A percentile compares a stretch with the other conserved stretches of the same genome.
Conservation (phyloP, 257 asterid genomes). For the Ligustrum vulgare region DNA sequence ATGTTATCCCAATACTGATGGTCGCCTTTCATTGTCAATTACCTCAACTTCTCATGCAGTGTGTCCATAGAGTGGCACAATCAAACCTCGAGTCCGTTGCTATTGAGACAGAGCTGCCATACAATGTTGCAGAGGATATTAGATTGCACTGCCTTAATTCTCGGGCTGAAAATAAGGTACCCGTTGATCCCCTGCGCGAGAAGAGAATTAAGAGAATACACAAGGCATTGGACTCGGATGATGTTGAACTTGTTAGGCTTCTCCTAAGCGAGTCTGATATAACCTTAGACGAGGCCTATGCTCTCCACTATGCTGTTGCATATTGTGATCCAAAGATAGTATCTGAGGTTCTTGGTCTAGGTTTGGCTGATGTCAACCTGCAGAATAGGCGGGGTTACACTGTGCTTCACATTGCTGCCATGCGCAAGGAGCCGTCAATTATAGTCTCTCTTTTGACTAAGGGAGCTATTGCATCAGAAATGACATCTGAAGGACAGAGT, state of each 20-base stretch:
- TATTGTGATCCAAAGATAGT: conserved; percentile 75
- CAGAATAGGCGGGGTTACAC: conserved; percentile 48
- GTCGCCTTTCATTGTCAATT: conserved; percentile 58
- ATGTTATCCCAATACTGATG: conserved; percentile 53
- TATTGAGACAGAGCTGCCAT: conserved; percentile 58
- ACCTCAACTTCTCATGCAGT: conserved; percentile 49
- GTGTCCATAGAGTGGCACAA: conserved; percentile 49
- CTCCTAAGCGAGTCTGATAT: conserved; percentile 61
- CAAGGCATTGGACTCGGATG: conserved; percentile 73
- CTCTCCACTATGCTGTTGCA: conserved; percentile 72
- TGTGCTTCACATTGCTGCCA: conserved; percentile 67
- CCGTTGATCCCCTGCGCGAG: conserved; percentile 39
- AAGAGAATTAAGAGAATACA: conserved; percentile 57
- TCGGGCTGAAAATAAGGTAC: conserved; percentile 31
- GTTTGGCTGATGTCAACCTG: conserved; percentile 60
- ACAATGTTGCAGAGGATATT: conserved; percentile 42
- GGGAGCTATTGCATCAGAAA: conserved; percentile 59
- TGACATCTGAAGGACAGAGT: conserved; percentile 46
- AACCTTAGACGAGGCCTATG: conserved; percentile 63
- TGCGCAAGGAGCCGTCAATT: conserved; percentile 68
- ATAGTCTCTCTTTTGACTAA: conserved; percentile 64
- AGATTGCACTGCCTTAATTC: conserved; percentile 32
- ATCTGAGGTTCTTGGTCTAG: conserved; percentile 57
- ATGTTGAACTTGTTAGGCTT: conserved; percentile 63
- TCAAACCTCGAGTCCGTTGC: conserved; percentile 51